Percentiles rank a stretch among this genome's conserved stretches.
These are phyloP conservation scores for Tricholomella constricta DNA, from an alignment of 768 basidiomycete species.

Conservation along the genomic window DNA sequence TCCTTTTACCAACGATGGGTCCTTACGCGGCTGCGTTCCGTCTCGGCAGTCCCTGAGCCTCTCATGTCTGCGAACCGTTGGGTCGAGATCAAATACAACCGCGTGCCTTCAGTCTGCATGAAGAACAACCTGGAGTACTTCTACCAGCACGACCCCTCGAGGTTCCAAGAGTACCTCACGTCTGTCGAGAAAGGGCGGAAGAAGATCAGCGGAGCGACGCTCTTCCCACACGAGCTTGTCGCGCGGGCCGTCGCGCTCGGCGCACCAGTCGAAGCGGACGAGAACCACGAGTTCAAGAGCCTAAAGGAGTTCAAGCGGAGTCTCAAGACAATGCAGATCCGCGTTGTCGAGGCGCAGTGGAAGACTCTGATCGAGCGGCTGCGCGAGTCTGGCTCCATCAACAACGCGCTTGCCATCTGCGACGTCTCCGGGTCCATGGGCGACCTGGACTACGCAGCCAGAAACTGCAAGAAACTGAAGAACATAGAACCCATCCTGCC, in stretches of 20 bases:
- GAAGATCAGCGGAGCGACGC: slow-evolving; percentile 65
- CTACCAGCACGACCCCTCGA: slow-evolving; percentile 54
- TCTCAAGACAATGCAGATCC: slow-evolving; percentile 34
- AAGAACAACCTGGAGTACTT: slow-evolving; percentile 55
- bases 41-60: slow-evolving; percentile 51
- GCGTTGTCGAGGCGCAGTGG: slow-evolving; percentile 70
- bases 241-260: slow-evolving; percentile 32
- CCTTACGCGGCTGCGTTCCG: slow-evolving; percentile 55
- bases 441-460: not conserved
- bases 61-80: slow-evolving; percentile 64
- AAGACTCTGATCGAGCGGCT: slow-evolving; percentile 54
- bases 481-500: slow-evolving; percentile 53
- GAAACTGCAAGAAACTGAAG: not conserved
- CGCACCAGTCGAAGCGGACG: not conserved
- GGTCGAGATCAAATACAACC: slow-evolving; percentile 56
- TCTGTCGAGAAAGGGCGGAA: slow-evolving; percentile 57
- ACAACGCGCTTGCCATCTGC: slow-evolving; percentile 66
- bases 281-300: slow-evolving; percentile 20
- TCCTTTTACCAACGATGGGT: slow-evolving; percentile 61
- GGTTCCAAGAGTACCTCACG: slow-evolving; percentile 60
- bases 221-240: slow-evolving; percentile 65
- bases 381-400: slow-evolving; percentile 54
- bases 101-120: slow-evolving; percentile 68
- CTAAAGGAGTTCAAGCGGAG: slow-evolving; percentile 29
- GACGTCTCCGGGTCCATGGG: slow-evolving; percentile 82